A percentile compares a stretch with the other conserved stretches of the same genome.
phyloP scores from a whole-genome alignment of 148 eudicot genomes.

The Limonium bicolor region DNA sequence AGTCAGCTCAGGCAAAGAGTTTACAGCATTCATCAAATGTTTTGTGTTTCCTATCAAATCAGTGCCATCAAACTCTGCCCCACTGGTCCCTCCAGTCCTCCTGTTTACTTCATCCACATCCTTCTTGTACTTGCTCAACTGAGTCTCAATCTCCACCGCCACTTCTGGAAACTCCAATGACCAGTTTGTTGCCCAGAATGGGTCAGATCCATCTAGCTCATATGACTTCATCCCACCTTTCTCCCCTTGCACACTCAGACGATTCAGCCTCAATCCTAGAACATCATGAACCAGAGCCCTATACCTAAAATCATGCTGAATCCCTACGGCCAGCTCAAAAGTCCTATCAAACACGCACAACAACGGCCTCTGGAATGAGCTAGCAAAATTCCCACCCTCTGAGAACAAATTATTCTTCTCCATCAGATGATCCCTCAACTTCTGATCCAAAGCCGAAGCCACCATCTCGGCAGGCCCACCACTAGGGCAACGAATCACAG shows the following conservation, averaged over 20 bases:
- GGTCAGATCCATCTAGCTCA: conserved; percentile 64
- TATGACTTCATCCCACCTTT: conserved; percentile 74
- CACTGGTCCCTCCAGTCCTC: conserved; percentile 72
- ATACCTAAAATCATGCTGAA: conserved; percentile 96
- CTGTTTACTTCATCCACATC: conserved; percentile 92
- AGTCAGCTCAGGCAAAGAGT: conserved; percentile 83
- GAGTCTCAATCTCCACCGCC: conserved; percentile 88
- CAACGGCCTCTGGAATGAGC: conserved; percentile 78
- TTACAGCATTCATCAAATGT: conserved; percentile 94
- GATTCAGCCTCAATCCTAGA: conserved; percentile 74
- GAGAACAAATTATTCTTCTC: conserved; percentile 78
- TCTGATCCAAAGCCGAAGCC: conserved; percentile 74
- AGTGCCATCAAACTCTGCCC: conserved; percentile 85
- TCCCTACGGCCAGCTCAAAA: conserved; percentile 70
- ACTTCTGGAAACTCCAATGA: conserved; percentile 87
- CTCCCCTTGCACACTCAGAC: conserved; percentile 68
- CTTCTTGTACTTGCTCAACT: conserved; percentile 69
- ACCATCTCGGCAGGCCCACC: conserved; percentile 99
- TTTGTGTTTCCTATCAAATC: conserved; percentile 89
- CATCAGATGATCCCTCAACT: conserved; percentile 74
- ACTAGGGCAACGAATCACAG: conserved; percentile 66
- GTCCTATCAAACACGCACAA: conserved; percentile 81
- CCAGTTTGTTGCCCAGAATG: conserved; percentile 80
- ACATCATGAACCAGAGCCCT: conserved; percentile 91
- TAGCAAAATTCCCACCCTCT: conserved; percentile 58